phyloP scores from a whole-genome alignment of 495 filamentous ascomycete species.

The Penicillium turbatum region DNA sequence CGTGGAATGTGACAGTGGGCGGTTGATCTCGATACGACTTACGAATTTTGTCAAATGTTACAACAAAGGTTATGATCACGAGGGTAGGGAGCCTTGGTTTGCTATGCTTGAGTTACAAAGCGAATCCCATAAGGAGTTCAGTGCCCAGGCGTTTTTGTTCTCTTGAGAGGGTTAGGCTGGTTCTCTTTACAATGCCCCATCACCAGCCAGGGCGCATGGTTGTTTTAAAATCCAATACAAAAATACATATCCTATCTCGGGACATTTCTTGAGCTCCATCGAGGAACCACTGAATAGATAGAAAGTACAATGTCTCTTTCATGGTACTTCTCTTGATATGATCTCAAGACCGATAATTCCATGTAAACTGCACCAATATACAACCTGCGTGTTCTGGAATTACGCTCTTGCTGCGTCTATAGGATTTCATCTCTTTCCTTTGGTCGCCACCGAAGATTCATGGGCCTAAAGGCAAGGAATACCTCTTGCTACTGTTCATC shows the following conservation, averaged over 20 bases:
- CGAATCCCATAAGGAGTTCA: not conserved
- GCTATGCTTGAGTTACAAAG: not conserved
- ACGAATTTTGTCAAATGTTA: not conserved
- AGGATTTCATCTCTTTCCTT: too few species aligned
- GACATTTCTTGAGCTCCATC: not conserved
- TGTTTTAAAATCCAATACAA: not conserved
- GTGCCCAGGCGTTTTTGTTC: not conserved
- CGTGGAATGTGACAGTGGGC: not conserved
- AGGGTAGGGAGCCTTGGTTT: not conserved
- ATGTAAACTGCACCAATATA: too few species aligned
- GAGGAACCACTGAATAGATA: not conserved
- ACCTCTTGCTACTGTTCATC: too few species aligned
- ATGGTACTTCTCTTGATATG: too few species aligned
- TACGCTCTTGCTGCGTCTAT: too few species aligned
- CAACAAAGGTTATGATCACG: not conserved
- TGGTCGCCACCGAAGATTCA: too few species aligned
- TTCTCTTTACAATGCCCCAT: not conserved
- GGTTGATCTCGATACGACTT: constrained; percentile 1
- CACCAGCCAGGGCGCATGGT: not conserved
- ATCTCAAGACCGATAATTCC: too few species aligned
- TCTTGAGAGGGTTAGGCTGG: not conserved
- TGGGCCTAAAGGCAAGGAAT: too few species aligned
- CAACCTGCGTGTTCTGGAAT: too few species aligned
- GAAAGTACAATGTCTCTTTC: too few species aligned
- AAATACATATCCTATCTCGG: not conserved